A percentile compares a stretch with the other conserved stretches of the same genome.
Evolutionary conservation across 2,329 filamentous ascomycete species (phyloP).

Genomic region (Pseudogymnoascus sp.): DNA sequence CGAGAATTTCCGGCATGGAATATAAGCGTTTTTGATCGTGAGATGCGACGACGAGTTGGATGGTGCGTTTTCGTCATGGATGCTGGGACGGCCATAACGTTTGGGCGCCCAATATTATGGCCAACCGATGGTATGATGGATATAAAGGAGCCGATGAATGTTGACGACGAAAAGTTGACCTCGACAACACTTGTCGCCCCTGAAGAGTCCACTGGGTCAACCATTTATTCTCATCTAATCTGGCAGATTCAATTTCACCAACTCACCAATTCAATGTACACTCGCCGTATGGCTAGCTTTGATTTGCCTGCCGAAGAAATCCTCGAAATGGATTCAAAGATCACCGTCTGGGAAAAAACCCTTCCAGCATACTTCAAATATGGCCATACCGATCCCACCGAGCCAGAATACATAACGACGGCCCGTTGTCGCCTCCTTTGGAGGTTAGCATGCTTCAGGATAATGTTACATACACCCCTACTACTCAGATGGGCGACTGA

Average conservation of each 20-base stretch:
- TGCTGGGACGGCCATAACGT: conserved; percentile 41
- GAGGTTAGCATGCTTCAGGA: conserved; percentile 7
- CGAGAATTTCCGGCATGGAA: conserved; percentile 35
- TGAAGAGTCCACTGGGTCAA: conserved; percentile 18
- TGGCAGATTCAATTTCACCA: conserved; percentile 10
- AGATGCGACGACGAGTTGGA: conserved; percentile 36
- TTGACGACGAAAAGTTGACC: conserved; percentile 26
- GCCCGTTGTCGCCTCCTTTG: conserved; percentile 1
- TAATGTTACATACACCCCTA: neutral
- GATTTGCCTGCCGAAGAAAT: conserved; percentile 26
- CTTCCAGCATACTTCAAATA: conserved; percentile 27
- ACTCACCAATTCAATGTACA: conserved; percentile 19
- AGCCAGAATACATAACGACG: conserved; percentile 18
- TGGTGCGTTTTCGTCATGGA: conserved; percentile 40
- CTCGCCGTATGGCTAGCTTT: conserved; percentile 19
- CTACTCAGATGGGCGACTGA: conserved; percentile 8
- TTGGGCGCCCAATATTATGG: conserved; percentile 32
- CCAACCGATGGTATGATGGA: conserved; percentile 30
- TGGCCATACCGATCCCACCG: conserved; percentile 2
- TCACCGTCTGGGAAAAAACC: conserved; percentile 27
- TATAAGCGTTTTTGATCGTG: conserved; percentile 31
- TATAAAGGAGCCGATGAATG: conserved; percentile 31
- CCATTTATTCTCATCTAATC: neutral
- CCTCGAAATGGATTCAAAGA: conserved; percentile 29
- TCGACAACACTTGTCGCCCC: neutral